Conservation (phyloP, 2,329 filamentous ascomycete genomes). For the Fusarium veterinarium region DNA sequence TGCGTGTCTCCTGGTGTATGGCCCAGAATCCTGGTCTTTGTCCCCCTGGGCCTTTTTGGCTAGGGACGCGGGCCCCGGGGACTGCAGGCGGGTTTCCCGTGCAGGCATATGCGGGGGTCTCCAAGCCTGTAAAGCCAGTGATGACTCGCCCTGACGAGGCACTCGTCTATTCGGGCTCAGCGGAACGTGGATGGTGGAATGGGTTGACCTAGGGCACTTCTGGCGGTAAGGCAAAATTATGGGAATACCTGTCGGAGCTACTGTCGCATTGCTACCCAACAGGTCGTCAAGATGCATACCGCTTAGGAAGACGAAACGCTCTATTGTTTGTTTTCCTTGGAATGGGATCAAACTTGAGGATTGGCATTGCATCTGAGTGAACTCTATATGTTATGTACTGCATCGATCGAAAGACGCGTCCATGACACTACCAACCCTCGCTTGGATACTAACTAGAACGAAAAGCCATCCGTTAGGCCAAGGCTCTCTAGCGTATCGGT, state of each 20-base stretch:
- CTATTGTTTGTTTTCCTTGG: conserved; percentile 22
- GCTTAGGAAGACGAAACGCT: conserved; percentile 18
- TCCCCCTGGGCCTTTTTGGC: conserved; percentile 39
- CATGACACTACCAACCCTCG: conserved; percentile 16
- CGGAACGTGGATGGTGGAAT: conserved; percentile 33
- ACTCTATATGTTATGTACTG: neutral
- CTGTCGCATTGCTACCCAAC: conserved; percentile 48
- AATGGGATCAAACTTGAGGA: conserved; percentile 2
- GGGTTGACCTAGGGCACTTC: conserved; percentile 25
- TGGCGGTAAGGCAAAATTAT: conserved; percentile 38
- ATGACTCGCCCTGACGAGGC: conserved; percentile 35
- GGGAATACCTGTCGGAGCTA: conserved; percentile 37
- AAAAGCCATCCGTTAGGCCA: conserved; percentile 26
- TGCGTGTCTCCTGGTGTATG: conserved; percentile 48
- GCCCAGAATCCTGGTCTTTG: conserved; percentile 35
- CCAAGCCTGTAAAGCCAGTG: conserved; percentile 39
- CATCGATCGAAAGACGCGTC: conserved; percentile 8
- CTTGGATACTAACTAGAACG: conserved; percentile 1
- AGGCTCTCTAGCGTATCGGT: conserved; percentile 17
- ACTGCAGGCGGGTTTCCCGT: conserved; percentile 44
- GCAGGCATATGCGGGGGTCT: conserved; percentile 41
- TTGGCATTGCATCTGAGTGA: neutral
- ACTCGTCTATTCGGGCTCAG: conserved; percentile 27
- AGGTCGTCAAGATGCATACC: conserved; percentile 30
- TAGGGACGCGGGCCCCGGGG: conserved; percentile 37